Conservation (phyloP, 2,329 filamentous ascomycete species). For the Botryotinia calthae region DNA sequence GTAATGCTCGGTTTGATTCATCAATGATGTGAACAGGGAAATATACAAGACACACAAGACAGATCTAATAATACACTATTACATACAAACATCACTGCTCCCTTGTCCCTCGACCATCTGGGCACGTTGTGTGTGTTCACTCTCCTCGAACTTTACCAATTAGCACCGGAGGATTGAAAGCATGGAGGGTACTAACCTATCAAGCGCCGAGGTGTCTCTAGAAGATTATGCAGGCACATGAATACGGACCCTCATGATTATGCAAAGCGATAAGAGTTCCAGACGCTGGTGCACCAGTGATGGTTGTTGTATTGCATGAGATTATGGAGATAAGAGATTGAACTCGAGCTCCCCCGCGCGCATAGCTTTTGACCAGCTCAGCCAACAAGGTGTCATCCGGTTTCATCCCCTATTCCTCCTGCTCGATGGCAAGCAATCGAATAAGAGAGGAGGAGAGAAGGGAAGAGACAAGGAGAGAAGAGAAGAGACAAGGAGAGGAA, state of each 20-base stretch:
- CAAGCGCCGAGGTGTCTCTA: neutral
- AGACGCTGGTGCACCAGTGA: neutral
- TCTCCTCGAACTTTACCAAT: neutral
- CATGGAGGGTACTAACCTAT: neutral
- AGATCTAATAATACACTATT: neutral
- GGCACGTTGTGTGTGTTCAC: neutral
- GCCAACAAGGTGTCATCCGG: neutral
- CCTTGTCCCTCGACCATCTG: neutral
- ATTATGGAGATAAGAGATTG: slow-evolving; percentile 1
- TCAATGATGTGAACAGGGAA: neutral
- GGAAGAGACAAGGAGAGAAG: neutral
- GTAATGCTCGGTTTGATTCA: neutral
- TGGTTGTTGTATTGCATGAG: neutral
- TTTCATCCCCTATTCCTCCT: slow-evolving; percentile 5
- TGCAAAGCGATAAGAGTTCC: slow-evolving; percentile 15
- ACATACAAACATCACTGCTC: neutral
- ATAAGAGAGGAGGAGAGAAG: no score
- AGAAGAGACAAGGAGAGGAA: no score
- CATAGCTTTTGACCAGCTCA: slow-evolving; percentile 7
- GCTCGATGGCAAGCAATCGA: neutral
- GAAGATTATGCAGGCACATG: slow-evolving; percentile 13
- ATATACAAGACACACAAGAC: neutral
- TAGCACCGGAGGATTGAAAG: neutral
- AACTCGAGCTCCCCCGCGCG: neutral
- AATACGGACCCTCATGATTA: slow-evolving; percentile 5